A percentile compares a stretch with the other conserved stretches of the same genome.
Conservation (phyloP, 2,329 filamentous ascomycete species). For the Neofusicoccum ribis region DNA sequence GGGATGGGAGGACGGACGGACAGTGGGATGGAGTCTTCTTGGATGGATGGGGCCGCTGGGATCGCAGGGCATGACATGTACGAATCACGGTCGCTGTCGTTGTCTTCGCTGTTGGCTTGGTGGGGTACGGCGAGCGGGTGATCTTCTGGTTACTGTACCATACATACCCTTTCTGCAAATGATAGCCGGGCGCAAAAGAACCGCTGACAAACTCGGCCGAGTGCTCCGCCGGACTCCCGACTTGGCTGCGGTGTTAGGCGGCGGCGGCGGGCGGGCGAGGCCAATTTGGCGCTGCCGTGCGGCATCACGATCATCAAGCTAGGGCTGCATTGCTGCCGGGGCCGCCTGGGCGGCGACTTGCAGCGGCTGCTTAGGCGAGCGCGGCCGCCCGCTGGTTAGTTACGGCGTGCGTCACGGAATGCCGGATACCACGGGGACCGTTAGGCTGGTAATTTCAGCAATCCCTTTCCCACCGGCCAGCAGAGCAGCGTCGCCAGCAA, state of each 20-base stretch:
- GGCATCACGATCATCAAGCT: conserved; percentile 11
- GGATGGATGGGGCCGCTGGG: background rate
- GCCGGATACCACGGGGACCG: conserved; percentile 3
- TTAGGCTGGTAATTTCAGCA: conserved; percentile 9
- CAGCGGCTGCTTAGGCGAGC: conserved; percentile 6
- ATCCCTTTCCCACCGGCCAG: conserved; percentile 5
- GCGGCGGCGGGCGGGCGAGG: background rate
- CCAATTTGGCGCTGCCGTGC: background rate
- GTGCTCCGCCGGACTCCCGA: background rate
- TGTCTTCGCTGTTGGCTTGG: background rate
- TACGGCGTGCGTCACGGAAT: conserved; percentile 6
- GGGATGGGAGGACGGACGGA: background rate
- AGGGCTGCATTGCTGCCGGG: background rate
- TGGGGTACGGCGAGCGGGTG: background rate
- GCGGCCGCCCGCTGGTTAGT: background rate
- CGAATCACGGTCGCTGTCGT: conserved; percentile 10
- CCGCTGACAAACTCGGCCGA: conserved; percentile 9
- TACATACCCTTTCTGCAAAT: conserved; percentile 11
- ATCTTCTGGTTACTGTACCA: background rate
- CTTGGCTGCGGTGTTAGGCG: background rate
- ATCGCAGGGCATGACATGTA: background rate
- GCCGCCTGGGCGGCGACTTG: background rate
- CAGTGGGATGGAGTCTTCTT: background rate
- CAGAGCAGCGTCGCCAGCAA: background rate
- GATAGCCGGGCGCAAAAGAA: conserved; percentile 2